phyloP scores from a whole-genome alignment of 768 basidiomycete genomes.

The Leccinum subgranulosum region DNA sequence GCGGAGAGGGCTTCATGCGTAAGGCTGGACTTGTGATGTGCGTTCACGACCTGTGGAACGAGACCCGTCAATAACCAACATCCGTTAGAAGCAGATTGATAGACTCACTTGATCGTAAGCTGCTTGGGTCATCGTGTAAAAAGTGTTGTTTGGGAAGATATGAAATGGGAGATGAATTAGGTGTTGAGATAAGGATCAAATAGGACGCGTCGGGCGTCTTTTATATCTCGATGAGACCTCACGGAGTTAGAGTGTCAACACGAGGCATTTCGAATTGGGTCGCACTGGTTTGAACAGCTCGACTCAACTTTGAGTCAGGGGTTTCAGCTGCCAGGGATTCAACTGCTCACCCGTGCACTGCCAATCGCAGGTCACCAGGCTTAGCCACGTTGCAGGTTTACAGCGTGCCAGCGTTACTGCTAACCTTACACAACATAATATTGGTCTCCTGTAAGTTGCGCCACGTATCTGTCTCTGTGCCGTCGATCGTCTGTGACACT shows the following conservation, averaged over 20 bases:
- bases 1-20: conserved; percentile 67
- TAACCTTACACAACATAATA: background rate
- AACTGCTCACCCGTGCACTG: background rate
- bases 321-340: background rate
- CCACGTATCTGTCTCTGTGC: background rate
- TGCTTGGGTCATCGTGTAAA: conserved; percentile 12
- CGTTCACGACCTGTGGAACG: conserved; percentile 39
- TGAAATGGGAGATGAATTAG: background rate
- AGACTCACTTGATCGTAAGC: conserved; percentile 21
- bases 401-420: background rate
- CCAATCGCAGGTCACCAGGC: background rate
- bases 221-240: conserved; percentile 12
- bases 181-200: conserved; percentile 11
- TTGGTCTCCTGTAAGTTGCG: background rate
- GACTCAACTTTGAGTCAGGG: background rate
- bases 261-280: background rate
- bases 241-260: background rate
- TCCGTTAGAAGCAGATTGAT: background rate
- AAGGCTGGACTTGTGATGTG: conserved; percentile 53
- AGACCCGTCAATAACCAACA: background rate
- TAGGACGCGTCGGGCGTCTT: background rate
- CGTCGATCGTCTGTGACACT: background rate
- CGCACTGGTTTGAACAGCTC: conserved; percentile 8
- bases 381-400: no score
- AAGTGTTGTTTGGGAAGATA: background rate